phyloP scores from a whole-genome alignment of 495 filamentous ascomycete genomes.

The Copromyces sp. region DNA sequence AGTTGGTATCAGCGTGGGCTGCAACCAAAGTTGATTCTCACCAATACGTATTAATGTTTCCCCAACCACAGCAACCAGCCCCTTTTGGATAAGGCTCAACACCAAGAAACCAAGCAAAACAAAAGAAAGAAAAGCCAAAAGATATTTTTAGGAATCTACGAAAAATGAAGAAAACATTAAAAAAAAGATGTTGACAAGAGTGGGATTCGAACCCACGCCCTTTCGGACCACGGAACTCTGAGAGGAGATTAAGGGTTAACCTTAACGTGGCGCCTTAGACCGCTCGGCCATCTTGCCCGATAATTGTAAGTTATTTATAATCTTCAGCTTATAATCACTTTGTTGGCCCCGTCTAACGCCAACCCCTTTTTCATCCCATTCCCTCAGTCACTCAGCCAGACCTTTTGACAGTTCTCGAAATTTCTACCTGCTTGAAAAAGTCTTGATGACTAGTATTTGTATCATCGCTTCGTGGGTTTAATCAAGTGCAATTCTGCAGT shows the following conservation, averaged over 20 bases:
- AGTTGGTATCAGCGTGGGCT: neutral
- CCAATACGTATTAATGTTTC: neutral
- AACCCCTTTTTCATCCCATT: too few species aligned
- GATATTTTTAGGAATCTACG: too few species aligned
- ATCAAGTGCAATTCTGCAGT: neutral
- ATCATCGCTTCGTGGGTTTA: too few species aligned
- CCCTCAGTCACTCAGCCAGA: too few species aligned
- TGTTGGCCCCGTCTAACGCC: too few species aligned
- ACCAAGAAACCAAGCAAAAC: too few species aligned
- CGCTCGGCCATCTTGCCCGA: neutral
- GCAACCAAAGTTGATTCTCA: neutral
- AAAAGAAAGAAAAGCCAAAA: too few species aligned
- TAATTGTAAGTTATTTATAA: neutral
- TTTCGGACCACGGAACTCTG: slow-evolving; percentile 26
- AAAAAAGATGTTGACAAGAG: slow-evolving; percentile 16
- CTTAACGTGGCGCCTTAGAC: neutral
- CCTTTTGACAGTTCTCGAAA: neutral
- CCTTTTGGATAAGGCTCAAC: too few species aligned
- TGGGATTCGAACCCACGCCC: slow-evolving; percentile 32
- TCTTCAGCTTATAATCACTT: neutral
- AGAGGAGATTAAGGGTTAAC: neutral
- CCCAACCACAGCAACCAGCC: too few species aligned
- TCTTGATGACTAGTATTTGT: neutral
- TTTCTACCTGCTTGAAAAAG: too few species aligned
- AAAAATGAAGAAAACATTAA: neutral